Conservation (phyloP, 1,139 yeast species). For the Candida tetrigidarum region DNA sequence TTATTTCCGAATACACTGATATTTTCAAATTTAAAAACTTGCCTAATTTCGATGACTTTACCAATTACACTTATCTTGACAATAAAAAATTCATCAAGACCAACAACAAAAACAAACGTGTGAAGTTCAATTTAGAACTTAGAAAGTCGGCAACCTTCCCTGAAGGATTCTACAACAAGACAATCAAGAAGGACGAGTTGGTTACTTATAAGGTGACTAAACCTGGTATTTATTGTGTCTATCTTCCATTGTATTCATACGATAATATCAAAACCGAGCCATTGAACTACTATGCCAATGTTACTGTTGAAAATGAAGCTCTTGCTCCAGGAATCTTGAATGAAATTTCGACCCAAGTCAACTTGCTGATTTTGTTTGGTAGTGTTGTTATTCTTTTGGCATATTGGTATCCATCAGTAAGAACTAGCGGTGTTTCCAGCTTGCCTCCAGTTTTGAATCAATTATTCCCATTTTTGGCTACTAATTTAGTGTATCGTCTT, state of each 20-base stretch:
- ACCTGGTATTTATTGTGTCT: conserved; percentile 19
- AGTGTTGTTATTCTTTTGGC: conserved; percentile 9
- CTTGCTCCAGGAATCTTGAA: conserved; percentile 12
- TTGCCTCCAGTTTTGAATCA: conserved; percentile 11
- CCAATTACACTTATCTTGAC: conserved; percentile 18
- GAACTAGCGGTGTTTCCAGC: conserved; percentile 3
- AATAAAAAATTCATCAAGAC: conserved; percentile 4
- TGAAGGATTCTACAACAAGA: conserved; percentile 9
- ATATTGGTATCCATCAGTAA: conserved; percentile 12
- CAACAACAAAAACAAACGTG: conserved; percentile 1
- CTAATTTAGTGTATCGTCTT: conserved; percentile 8
- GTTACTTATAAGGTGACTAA: conserved; percentile 11
- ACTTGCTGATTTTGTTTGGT: conserved; percentile 13
- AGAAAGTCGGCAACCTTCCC: conserved; percentile 10
- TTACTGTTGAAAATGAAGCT: conserved; percentile 16
- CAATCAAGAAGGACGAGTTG: conserved; percentile 9
- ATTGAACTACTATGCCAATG: conserved; percentile 11
- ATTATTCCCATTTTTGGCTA: conserved; percentile 10
- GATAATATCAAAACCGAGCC: conserved; percentile 14
- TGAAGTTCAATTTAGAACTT: conserved; percentile 10
- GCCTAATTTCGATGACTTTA: conserved; percentile 19
- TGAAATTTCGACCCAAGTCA: conserved; percentile 15
- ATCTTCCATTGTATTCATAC: conserved; percentile 17
- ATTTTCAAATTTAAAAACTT: conserved; percentile 16
- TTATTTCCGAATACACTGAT: conserved; percentile 17